phyloP scores from a whole-genome alignment of 129 eudicot species.

The Saussurea involucrata region DNA sequence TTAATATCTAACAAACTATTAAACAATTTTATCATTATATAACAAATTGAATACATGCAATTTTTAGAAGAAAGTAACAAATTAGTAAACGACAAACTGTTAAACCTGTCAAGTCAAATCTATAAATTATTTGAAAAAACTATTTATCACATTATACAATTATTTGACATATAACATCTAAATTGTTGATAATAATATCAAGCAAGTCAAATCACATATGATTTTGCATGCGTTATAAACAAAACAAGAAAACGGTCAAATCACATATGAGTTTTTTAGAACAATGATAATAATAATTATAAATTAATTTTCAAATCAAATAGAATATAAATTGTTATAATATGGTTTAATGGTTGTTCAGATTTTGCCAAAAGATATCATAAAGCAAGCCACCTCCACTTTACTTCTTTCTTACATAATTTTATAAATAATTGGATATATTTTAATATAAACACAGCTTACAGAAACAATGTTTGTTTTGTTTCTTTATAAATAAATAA shows the following conservation, averaged over 20 bases:
- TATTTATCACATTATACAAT: neutral
- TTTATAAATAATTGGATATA: neutral
- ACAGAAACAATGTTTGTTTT: neutral
- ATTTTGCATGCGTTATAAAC: too few relatives aligned
- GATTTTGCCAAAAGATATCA: constrained; percentile 5
- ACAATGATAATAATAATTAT: neutral
- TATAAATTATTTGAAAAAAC: neutral
- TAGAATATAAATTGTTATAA: neutral
- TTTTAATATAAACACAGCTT: neutral
- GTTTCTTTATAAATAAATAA: neutral
- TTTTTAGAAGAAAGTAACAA: too few relatives aligned
- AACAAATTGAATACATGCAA: neutral
- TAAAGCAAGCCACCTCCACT: constrained; percentile 6
- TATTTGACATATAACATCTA: too few relatives aligned
- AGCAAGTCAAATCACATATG: too few relatives aligned
- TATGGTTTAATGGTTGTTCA: neutral
- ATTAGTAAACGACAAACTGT: neutral
- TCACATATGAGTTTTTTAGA: too few relatives aligned
- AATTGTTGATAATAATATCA: too few relatives aligned
- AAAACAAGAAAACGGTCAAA: too few relatives aligned
- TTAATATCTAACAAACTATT: too few relatives aligned
- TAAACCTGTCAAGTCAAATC: neutral
- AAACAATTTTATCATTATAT: too few relatives aligned
- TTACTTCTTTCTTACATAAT: neutral
- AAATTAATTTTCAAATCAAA: neutral